A percentile compares a stretch with the other conserved stretches of the same genome.
Evolutionary conservation across 176 grass and related monocot species (phyloP).

Genomic region (Thinopyrum elongatum): DNA sequence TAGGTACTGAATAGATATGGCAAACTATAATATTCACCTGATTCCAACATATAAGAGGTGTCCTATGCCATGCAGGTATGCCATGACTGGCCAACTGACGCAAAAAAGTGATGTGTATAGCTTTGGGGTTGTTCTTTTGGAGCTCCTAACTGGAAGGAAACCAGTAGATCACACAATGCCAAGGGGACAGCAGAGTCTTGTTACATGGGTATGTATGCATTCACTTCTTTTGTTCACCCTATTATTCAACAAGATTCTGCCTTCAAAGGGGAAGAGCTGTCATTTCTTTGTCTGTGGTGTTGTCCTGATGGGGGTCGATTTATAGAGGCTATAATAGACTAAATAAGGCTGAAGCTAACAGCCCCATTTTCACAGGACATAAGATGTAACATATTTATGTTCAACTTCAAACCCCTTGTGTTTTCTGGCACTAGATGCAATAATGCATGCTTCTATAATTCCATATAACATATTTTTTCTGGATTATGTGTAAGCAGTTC

Average conservation of each 20-base stretch:
- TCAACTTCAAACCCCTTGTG: background rate
- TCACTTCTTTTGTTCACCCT: background rate
- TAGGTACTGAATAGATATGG: background rate
- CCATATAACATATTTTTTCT: background rate
- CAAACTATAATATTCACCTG: background rate
- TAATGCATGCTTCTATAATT: background rate
- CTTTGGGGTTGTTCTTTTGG: slow-evolving; percentile 81
- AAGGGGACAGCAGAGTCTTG: slow-evolving; percentile 82
- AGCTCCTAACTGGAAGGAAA: slow-evolving; percentile 80
- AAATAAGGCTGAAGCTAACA: background rate
- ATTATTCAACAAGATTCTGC: background rate
- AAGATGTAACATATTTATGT: background rate
- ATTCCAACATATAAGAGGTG: slow-evolving; percentile 4
- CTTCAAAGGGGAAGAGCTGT: background rate
- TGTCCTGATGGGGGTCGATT: background rate
- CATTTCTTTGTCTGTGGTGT: background rate
- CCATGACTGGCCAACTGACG: slow-evolving; percentile 73
- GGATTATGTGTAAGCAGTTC: background rate
- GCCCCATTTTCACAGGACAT: background rate
- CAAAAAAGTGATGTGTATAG: slow-evolving; percentile 87
- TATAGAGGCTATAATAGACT: background rate
- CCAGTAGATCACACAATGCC: slow-evolving; percentile 88
- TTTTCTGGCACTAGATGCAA: background rate
- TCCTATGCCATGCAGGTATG: slow-evolving; percentile 54
- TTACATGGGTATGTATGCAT: slow-evolving; percentile 86